Evolutionary conservation across 2,329 filamentous ascomycete species (phyloP).

Genomic region (Cyphellophora europaea): DNA sequence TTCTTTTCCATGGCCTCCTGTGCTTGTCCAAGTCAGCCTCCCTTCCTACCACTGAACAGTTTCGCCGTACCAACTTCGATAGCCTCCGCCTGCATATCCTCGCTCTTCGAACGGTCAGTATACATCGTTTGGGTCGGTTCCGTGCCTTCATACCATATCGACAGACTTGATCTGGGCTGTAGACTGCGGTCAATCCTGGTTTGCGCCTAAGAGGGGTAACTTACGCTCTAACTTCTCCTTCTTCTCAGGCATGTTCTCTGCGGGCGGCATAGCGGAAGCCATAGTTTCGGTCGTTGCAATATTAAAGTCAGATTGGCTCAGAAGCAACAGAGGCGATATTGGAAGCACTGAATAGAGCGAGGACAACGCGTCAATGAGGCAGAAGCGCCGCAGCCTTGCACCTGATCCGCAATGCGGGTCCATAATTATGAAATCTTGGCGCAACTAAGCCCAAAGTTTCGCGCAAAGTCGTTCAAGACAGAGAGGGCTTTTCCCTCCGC

Average conservation of each 20-base stretch:
- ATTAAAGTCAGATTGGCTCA: too few relatives aligned
- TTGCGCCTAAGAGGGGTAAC: conserved; percentile 10
- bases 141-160: conserved; percentile 64
- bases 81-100: conserved; percentile 93
- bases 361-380: too few relatives aligned
- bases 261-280: conserved; percentile 11
- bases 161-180: conserved; percentile 94
- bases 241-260: conserved; percentile 33
- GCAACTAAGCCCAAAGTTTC: too few relatives aligned
- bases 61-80: conserved; percentile 77
- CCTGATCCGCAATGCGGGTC: too few relatives aligned
- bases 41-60: not conserved
- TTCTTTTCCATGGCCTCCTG: conserved; percentile 64
- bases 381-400: too few relatives aligned
- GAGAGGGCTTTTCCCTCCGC: too few relatives aligned
- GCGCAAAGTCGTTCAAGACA: too few relatives aligned
- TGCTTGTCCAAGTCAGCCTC: conserved; percentile 34
- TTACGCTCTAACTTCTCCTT: conserved; percentile 71
- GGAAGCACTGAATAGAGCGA: too few relatives aligned
- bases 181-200: conserved; percentile 5
- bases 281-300: not conserved
- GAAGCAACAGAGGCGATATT: too few relatives aligned
- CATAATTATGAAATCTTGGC: too few relatives aligned
- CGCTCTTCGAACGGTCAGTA: conserved; percentile 52
- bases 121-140: conserved; percentile 3